These are phyloP conservation scores for Xerocomellus intermedius DNA, from an alignment of 768 basidiomycete genomes.

Conservation along the genomic window DNA sequence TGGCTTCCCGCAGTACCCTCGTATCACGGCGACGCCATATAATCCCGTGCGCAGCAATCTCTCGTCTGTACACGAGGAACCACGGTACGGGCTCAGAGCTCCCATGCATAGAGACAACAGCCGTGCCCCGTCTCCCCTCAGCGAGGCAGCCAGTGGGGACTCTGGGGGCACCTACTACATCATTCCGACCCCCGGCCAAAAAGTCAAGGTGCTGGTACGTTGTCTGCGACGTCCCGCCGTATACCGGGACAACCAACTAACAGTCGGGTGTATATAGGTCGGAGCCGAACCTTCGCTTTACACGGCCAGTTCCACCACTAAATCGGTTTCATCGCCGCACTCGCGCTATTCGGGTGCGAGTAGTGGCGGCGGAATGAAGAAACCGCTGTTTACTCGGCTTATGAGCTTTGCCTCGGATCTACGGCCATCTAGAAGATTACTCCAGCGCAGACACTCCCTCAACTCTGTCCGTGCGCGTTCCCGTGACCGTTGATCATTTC, in stretches of 20 bases:
- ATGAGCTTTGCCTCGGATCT: constrained; percentile 52
- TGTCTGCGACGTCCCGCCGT: constrained; percentile 1
- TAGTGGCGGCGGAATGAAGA: constrained; percentile 38
- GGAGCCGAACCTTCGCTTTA: constrained; percentile 50
- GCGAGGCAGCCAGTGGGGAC: constrained; percentile 45
- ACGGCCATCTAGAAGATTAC: constrained; percentile 37
- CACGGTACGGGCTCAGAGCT: constrained; percentile 29
- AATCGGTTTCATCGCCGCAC: constrained; percentile 52
- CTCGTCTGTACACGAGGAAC: constrained; percentile 40
- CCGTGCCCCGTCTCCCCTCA: constrained; percentile 38
- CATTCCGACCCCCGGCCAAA: constrained; percentile 67
- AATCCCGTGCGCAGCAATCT: constrained; percentile 39
- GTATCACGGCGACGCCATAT: constrained; percentile 41
- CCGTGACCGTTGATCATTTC: constrained; percentile 18
- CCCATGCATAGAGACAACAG: constrained; percentile 29
- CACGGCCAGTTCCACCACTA: constrained; percentile 58
- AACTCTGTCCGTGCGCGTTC: constrained; percentile 21
- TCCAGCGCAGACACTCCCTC: constrained; percentile 55
- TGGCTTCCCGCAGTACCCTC: constrained; percentile 39
- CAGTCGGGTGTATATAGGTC: constrained; percentile 34
- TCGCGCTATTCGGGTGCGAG: constrained; percentile 33
- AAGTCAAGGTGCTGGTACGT: constrained; percentile 73
- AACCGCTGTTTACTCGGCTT: constrained; percentile 61
- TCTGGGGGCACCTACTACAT: constrained; percentile 77
- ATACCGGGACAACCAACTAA: constrained; percentile 22